Percentiles rank a stretch among this genome's conserved stretches.
Conservation (phyloP, 225 moss, liverwort and hornwort genomes). For the Antitrichia curtipendula region DNA sequence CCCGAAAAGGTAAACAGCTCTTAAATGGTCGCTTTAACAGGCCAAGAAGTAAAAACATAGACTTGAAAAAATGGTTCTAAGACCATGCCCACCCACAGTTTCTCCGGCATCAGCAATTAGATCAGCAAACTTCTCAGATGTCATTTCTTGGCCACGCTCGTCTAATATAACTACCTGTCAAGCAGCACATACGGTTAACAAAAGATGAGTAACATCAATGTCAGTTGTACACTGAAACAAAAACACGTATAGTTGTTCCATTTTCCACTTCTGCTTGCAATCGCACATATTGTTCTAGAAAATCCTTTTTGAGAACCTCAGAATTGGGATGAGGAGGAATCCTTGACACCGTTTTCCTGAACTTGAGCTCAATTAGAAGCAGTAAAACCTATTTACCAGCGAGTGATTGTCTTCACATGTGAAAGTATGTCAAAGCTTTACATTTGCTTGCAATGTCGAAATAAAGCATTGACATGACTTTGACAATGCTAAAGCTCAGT, state of each 20-base stretch:
- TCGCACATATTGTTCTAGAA: background rate
- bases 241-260: background rate
- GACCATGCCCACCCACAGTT: constrained; percentile 42
- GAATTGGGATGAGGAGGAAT: background rate
- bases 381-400: background rate
- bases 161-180: constrained; percentile 79
- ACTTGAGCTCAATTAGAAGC: background rate
- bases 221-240: background rate
- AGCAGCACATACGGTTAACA: background rate
- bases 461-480: background rate
- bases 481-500: background rate
- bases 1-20: too few species aligned
- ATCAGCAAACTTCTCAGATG: constrained; percentile 69
- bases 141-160: constrained; percentile 67
- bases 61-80: background rate
- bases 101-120: constrained; percentile 83
- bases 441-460: background rate
- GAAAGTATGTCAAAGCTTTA: background rate
- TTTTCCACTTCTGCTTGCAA: background rate
- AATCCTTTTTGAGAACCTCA: background rate
- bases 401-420: background rate
- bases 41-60: background rate
- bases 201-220: background rate
- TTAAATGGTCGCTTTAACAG: background rate
- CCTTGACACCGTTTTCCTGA: background rate